Percentiles rank a stretch among this genome's conserved stretches.
Conservation (phyloP, 2,329 filamentous ascomycete genomes). For the Byssochlamys sp. region DNA sequence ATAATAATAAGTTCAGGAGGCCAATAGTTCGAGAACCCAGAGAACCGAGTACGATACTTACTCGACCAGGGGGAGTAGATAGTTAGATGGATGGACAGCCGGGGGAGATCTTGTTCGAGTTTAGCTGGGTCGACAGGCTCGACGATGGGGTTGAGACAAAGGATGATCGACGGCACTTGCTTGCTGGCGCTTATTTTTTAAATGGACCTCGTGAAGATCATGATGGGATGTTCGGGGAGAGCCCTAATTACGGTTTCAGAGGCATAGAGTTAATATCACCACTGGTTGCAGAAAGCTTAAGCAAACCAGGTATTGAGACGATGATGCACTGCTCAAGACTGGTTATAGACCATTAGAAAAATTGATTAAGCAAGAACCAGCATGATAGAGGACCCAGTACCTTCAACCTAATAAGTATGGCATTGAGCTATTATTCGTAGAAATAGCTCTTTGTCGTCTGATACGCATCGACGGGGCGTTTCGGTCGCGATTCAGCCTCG, state of each 20-base stretch:
- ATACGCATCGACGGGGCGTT: background rate
- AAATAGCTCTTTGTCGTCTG: background rate
- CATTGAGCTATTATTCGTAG: background rate
- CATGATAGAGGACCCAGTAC: background rate
- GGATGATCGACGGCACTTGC: background rate
- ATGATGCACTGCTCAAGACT: background rate
- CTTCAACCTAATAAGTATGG: background rate
- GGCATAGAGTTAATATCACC: background rate
- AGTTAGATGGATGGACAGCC: background rate
- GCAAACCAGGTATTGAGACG: background rate
- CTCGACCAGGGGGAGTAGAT: background rate
- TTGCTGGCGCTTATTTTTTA: background rate
- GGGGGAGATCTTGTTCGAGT: background rate
- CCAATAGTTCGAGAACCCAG: background rate
- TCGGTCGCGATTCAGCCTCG: background rate
- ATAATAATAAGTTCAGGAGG: background rate
- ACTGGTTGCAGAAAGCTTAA: background rate
- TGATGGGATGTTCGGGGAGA: background rate
- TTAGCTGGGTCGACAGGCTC: background rate
- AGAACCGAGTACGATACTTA: background rate
- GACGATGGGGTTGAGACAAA: background rate
- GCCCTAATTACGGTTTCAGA: background rate
- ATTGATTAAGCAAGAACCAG: background rate
- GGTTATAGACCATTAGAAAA: background rate
- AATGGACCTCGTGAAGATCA: background rate